Conservation (phyloP, 805 yeast genomes). For the Starmerella cellae region DNA sequence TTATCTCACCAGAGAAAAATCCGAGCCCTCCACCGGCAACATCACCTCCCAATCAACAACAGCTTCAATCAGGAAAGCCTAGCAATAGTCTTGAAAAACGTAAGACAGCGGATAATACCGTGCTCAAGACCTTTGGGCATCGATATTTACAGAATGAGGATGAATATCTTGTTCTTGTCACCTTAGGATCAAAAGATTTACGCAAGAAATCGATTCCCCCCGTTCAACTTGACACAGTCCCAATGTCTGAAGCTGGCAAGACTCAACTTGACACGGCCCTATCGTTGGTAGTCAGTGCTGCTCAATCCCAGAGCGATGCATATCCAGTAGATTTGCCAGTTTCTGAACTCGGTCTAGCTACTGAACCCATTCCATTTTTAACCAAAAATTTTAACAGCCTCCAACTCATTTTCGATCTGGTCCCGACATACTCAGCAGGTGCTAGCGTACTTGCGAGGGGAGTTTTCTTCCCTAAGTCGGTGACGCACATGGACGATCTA, state of each 20-base stretch:
- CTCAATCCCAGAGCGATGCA: constrained; percentile 34
- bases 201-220: constrained; percentile 43
- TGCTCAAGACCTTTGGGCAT: constrained; percentile 79
- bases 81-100: background rate
- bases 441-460: constrained; percentile 60
- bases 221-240: constrained; percentile 58
- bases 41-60: background rate
- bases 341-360: constrained; percentile 51
- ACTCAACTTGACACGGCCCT: constrained; percentile 83
- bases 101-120: constrained; percentile 28
- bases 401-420: constrained; percentile 67
- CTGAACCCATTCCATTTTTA: constrained; percentile 61
- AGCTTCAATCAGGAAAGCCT: background rate
- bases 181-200: constrained; percentile 75
- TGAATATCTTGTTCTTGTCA: constrained; percentile 63
- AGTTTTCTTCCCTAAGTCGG: constrained; percentile 51
- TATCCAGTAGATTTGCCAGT: constrained; percentile 67
- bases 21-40: background rate
- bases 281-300: constrained; percentile 49
- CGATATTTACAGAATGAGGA: constrained; percentile 42
- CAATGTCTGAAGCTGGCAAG: constrained; percentile 58
- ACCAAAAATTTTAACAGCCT: constrained; percentile 27
- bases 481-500: constrained; percentile 41
- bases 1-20: background rate
- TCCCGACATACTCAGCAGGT: constrained; percentile 55